phyloP scores from a whole-genome alignment of 1,284 basidiomycete species.

The Malassezia obtusa region DNA sequence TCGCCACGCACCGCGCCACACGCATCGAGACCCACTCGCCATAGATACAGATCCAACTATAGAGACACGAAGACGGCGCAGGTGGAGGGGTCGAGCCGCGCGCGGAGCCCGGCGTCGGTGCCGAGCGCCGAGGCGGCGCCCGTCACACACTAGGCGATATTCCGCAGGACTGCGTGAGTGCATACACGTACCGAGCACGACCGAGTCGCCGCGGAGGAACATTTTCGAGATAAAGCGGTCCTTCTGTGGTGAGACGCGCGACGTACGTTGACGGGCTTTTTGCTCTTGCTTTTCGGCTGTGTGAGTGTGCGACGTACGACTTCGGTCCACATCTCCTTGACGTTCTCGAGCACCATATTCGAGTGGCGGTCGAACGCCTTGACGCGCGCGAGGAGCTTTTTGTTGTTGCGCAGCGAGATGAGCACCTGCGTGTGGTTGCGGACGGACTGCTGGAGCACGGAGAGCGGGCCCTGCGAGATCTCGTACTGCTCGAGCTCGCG shows the following conservation, averaged over 20 bases:
- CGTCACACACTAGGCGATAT: slow-evolving; percentile 18
- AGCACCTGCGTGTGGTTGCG: slow-evolving; percentile 95
- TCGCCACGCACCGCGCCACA: too few species aligned
- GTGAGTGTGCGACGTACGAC: slow-evolving; percentile 44
- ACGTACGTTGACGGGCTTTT: slow-evolving; percentile 77
- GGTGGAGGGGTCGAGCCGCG: too few species aligned
- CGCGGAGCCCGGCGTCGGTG: too few species aligned
- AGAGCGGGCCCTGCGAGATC: slow-evolving; percentile 63
- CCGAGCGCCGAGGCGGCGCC: too few species aligned
- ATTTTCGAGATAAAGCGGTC: slow-evolving; percentile 97
- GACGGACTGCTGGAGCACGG: slow-evolving; percentile 95
- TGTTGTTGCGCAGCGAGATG: slow-evolving; percentile 94
- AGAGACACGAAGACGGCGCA: too few species aligned
- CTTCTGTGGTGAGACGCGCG: slow-evolving; percentile 23
- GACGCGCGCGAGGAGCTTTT: slow-evolving; percentile 90
- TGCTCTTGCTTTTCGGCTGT: slow-evolving; percentile 86
- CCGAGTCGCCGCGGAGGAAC: slow-evolving; percentile 54
- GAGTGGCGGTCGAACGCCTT: slow-evolving; percentile 98
- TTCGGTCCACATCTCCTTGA: slow-evolving; percentile 87
- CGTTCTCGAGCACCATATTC: slow-evolving; percentile 66
- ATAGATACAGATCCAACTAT: too few species aligned
- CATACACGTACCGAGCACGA: slow-evolving; percentile 28
- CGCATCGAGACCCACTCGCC: too few species aligned
- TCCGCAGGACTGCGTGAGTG: slow-evolving; percentile 13
- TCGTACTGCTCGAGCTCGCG: slow-evolving; percentile 66